phyloP scores from a whole-genome alignment of 106 monocot species.

The Alisma plantagoaquatica region DNA sequence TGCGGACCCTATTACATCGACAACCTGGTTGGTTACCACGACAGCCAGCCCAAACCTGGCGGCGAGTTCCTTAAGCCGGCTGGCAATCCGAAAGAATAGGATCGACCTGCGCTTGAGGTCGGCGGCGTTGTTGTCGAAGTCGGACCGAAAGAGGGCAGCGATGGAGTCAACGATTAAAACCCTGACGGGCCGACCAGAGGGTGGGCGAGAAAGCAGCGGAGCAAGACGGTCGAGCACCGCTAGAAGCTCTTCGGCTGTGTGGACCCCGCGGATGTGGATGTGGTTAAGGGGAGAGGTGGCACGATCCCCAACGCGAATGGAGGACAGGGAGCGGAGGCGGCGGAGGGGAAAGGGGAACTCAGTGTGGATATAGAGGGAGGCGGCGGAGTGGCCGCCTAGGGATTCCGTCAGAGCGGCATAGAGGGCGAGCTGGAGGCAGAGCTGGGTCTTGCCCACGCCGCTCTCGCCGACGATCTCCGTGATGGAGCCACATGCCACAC shows the following conservation, averaged over 20 bases:
- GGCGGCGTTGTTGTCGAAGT: constrained; percentile 44
- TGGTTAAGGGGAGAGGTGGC: constrained; percentile 44
- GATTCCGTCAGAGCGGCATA: constrained; percentile 33
- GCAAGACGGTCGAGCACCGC: constrained; percentile 41
- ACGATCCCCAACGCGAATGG: constrained; percentile 5
- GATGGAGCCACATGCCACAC: constrained; percentile 61
- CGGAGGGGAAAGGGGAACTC: constrained; percentile 67
- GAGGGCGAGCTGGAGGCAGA: constrained; percentile 88
- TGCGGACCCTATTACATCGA: constrained; percentile 44
- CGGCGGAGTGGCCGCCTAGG: constrained; percentile 33
- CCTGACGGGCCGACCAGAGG: constrained; percentile 27
- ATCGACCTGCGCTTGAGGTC: constrained; percentile 41
- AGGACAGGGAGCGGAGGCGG: constrained; percentile 37
- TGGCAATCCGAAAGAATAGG: constrained; percentile 52
- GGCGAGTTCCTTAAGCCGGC: constrained; percentile 59
- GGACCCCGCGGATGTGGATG: constrained; percentile 52
- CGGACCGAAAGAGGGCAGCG: constrained; percentile 74
- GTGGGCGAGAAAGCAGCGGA: constrained; percentile 17
- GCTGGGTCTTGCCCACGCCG: constrained; percentile 79
- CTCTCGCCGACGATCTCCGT: constrained; percentile 81
- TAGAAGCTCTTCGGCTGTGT: constrained; percentile 57
- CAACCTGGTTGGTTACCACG: constrained; percentile 85
- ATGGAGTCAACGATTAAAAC: constrained; percentile 81
- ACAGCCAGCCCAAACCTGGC: constrained; percentile 29
- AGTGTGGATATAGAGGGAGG: constrained; percentile 82